These are phyloP conservation scores for Colletotrichum incanum DNA, from an alignment of 2,329 filamentous ascomycete genomes.

Conservation along the genomic window DNA sequence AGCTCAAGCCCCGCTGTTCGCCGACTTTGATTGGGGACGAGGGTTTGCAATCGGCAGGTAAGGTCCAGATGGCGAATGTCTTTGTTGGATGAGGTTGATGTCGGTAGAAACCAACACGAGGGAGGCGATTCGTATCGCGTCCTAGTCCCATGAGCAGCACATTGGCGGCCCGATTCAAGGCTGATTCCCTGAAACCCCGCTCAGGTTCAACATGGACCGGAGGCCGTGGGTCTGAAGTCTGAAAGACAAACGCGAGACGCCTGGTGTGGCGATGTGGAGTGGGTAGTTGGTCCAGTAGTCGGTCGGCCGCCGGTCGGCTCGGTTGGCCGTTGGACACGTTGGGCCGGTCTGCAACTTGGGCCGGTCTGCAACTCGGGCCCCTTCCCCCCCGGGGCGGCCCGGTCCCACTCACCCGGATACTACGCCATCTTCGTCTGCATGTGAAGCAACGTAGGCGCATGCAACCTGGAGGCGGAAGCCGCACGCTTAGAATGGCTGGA, in stretches of 20 bases:
- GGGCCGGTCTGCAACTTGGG: neutral
- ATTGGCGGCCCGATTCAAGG: neutral
- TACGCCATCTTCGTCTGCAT: neutral
- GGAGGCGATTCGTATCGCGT: neutral
- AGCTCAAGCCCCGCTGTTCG: no score
- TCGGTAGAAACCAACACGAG: neutral
- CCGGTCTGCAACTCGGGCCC: neutral
- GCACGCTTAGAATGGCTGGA: neutral
- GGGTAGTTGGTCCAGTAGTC: neutral
- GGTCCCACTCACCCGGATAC: neutral
- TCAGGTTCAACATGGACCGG: neutral
- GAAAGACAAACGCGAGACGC: neutral
- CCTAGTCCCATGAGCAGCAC: neutral
- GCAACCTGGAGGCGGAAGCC: neutral
- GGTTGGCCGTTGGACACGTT: constrained; percentile 3
- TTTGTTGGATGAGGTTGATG: neutral
- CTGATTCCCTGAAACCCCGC: neutral
- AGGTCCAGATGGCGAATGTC: neutral
- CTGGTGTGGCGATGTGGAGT: neutral
- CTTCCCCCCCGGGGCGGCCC: neutral
- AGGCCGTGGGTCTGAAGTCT: neutral
- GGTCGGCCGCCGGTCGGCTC: neutral
- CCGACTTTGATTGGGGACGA: no score
- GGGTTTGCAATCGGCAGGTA: neutral
- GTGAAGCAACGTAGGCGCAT: neutral